Evolutionary conservation across 148 eudicot genomes (phyloP).

Genomic region (Heliamphora exappendiculata): DNA sequence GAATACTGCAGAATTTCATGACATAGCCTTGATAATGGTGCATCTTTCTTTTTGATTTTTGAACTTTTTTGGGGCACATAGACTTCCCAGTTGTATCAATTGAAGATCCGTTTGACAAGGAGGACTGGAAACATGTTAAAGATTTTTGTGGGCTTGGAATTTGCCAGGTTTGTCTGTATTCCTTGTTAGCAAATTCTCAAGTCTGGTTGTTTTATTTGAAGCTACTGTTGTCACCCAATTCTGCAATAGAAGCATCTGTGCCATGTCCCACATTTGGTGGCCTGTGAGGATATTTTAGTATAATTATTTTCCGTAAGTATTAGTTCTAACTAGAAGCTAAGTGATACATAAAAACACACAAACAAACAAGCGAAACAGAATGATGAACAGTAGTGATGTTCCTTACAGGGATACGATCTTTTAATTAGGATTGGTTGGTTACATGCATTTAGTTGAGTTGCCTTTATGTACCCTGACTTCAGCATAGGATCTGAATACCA

Average conservation of each 20-base stretch:
- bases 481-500: background rate
- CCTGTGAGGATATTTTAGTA: background rate
- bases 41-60: conserved; percentile 9
- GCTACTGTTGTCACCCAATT: background rate
- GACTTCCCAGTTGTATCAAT: conserved; percentile 90
- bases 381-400: background rate
- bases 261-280: background rate
- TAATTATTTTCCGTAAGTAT: background rate
- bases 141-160: conserved; percentile 57
- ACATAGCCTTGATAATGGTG: conserved; percentile 8
- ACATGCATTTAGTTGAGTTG: background rate
- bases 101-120: conserved; percentile 98
- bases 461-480: background rate
- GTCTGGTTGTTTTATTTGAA: background rate
- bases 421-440: background rate
- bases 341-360: background rate
- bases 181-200: background rate
- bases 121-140: conserved; percentile 92
- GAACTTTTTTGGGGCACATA: conserved; percentile 17
- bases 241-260: background rate
- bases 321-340: background rate
- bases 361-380: background rate
- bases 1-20: background rate
- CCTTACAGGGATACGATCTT: background rate
- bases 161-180: conserved; percentile 59